A percentile compares a stretch with the other conserved stretches of the same genome.
These are phyloP conservation scores for Stephanodiscus minutulus DNA, from an alignment of 108 stramenopile species.

Conservation along the genomic window DNA sequence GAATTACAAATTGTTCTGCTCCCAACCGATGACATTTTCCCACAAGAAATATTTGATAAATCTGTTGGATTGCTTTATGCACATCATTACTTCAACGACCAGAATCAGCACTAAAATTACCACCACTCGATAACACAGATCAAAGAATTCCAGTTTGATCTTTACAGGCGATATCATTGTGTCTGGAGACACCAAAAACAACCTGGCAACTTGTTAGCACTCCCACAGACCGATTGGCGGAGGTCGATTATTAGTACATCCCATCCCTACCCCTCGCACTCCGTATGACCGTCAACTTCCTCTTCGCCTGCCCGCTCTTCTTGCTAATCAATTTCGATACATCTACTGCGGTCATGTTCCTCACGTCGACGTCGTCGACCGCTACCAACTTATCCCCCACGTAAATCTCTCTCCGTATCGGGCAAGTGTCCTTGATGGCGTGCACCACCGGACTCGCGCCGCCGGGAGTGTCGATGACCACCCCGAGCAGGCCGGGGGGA, in stretches of 20 bases:
- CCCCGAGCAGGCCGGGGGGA: constrained; percentile 48
- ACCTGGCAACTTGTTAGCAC: too few relatives aligned
- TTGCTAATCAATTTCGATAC: constrained; percentile 36
- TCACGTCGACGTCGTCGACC: constrained; percentile 51
- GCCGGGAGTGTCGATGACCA: constrained; percentile 49
- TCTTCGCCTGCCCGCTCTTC: constrained; percentile 36
- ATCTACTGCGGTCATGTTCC: constrained; percentile 43
- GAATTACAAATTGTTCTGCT: too few relatives aligned
- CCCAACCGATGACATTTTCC: too few relatives aligned
- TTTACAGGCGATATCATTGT: too few relatives aligned
- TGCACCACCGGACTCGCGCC: constrained; percentile 35
- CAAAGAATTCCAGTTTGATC: too few relatives aligned
- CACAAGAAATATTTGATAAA: too few relatives aligned
- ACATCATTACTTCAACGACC: too few relatives aligned
- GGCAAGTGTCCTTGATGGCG: constrained; percentile 49
- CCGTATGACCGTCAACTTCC: constrained; percentile 47
- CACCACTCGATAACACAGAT: too few relatives aligned
- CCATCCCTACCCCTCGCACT: constrained; percentile 11
- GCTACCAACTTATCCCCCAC: constrained; percentile 52
- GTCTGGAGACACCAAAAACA: too few relatives aligned
- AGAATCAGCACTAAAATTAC: too few relatives aligned
- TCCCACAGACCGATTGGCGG: too few relatives aligned
- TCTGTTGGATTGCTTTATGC: too few relatives aligned
- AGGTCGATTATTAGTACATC: constrained; percentile 6
- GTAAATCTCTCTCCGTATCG: constrained; percentile 31